These are phyloP conservation scores for Cercophora newfieldiana DNA, from an alignment of 495 filamentous ascomycete genomes.

Conservation along the genomic window DNA sequence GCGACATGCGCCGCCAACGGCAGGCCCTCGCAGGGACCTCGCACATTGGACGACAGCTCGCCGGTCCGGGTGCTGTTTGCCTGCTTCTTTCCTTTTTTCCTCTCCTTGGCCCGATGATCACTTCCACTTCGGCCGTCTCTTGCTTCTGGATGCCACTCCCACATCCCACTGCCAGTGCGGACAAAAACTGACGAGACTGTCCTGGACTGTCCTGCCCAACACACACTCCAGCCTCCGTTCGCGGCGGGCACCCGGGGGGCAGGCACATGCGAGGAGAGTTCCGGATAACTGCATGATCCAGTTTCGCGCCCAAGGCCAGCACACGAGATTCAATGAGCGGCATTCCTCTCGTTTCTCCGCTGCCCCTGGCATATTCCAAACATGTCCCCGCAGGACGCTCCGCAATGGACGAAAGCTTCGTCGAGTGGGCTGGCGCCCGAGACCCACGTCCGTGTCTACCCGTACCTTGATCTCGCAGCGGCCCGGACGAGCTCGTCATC, in stretches of 20 bases:
- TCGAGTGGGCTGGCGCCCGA: not conserved
- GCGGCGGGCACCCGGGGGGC: not conserved
- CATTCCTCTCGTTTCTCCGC: not conserved
- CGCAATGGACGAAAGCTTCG: not conserved
- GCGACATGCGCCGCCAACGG: not conserved
- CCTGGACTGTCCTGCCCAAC: no score
- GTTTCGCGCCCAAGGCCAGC: conserved; percentile 2
- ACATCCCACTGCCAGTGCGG: not conserved
- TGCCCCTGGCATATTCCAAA: not conserved
- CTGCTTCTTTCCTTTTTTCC: not conserved
- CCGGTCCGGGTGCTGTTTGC: not conserved
- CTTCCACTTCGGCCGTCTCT: conserved; percentile 7
- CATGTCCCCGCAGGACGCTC: not conserved
- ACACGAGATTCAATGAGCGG: not conserved
- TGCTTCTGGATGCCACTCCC: no score
- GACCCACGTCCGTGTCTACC: conserved; percentile 3
- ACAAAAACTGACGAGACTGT: not conserved
- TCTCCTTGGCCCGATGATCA: conserved; percentile 17
- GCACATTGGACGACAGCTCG: conserved; percentile 5
- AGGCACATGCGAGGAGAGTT: conserved; percentile 6
- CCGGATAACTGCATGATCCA: conserved; percentile 15
- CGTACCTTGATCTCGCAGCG: conserved; percentile 10
- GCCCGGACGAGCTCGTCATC: conserved; percentile 11
- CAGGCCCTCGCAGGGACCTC: not conserved
- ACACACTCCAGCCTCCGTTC: not conserved